These are phyloP conservation scores for Pseudotulostoma volvatum DNA, from an alignment of 495 filamentous ascomycete species.

Conservation along the genomic window DNA sequence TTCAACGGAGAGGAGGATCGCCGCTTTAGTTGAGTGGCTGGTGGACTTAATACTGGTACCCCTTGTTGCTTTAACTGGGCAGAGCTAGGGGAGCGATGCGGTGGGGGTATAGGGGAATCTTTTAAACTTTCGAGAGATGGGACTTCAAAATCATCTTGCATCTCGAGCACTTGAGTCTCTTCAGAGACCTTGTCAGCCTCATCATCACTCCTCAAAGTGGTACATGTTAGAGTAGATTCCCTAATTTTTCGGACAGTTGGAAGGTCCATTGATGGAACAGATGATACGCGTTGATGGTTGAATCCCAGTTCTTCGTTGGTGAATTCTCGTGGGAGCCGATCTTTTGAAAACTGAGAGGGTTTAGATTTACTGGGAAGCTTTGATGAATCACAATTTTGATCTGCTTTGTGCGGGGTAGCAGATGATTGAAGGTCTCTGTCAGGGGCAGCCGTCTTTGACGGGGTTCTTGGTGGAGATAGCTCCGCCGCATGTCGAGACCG, in stretches of 20 bases:
- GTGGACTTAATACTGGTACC: slow-evolving; percentile 31
- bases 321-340: slow-evolving; percentile 7
- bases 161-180: too few relatives aligned
- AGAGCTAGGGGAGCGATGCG: slow-evolving; percentile 33
- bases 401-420: background rate
- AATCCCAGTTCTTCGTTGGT: slow-evolving; percentile 5
- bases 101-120: slow-evolving; percentile 35
- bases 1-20: slow-evolving; percentile 88
- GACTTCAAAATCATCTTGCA: slow-evolving; percentile 11
- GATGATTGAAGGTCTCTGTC: slow-evolving; percentile 6
- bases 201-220: background rate
- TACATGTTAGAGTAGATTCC: slow-evolving; percentile 5
- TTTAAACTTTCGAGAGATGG: slow-evolving; percentile 11
- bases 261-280: slow-evolving; percentile 38
- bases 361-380: slow-evolving; percentile 7
- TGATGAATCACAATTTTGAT: slow-evolving; percentile 2
- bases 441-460: slow-evolving; percentile 9
- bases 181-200: slow-evolving; percentile 22
- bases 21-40: slow-evolving; percentile 34
- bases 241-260: slow-evolving; percentile 42
- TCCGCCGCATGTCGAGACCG: slow-evolving; percentile 27
- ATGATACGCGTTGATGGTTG: slow-evolving; percentile 32
- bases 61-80: slow-evolving; percentile 34
- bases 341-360: slow-evolving; percentile 12
- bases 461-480: slow-evolving; percentile 16